Evolutionary conservation across 1,284 basidiomycete genomes (phyloP), one percentile per base, ranked within the genome.

Genomic region (Fomitiporia mediterranea): DNA sequence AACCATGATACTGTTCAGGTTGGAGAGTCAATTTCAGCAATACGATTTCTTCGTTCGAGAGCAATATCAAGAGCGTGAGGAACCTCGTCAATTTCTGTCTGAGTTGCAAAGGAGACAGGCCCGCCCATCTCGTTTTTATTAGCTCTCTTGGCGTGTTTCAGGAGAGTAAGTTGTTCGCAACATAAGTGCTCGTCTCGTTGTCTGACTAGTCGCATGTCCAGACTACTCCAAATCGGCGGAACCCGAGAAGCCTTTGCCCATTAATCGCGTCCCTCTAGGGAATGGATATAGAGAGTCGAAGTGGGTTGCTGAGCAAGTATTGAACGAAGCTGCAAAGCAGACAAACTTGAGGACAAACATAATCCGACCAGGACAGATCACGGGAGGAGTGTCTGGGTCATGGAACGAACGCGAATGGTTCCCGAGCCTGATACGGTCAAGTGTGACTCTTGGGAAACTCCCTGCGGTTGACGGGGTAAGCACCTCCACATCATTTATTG

Each of bases 251-350:
- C 49, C 11, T 34, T n/a, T 56, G 13, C 28, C 21, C 11, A 28
- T 19, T 6, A 48, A 60, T 1, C 13, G 30, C 9, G 11, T 52
- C 11, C 54, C 61, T n/a, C 46, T 58, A 13, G 55, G 58, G 0
- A 27, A 40, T 3, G 82, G 82, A 0, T 84, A 84, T 65, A 79
- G 80, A 5, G 81, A 84, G 69, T 76, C 73, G 60, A 84, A 84
- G 68, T 84, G 81, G 81, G 82, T 83, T 0, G 75, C 57, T 4
- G 61, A 62, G 48, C 25, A 39, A 11, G 53, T 62, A 28, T 46
- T 62, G 15, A 47, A 57, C 21, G 47, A 38, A 15, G 67, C 69
- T 2, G 58, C 64, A 4, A 35, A 53, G 28, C 4, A 60, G 13
- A 68, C 68, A 1, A 27, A 60, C 0, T 50, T 72, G 3, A 30